These are phyloP conservation scores for Verticillium longisporum DNA, from an alignment of 2,329 filamentous ascomycete genomes.

Conservation along the genomic window DNA sequence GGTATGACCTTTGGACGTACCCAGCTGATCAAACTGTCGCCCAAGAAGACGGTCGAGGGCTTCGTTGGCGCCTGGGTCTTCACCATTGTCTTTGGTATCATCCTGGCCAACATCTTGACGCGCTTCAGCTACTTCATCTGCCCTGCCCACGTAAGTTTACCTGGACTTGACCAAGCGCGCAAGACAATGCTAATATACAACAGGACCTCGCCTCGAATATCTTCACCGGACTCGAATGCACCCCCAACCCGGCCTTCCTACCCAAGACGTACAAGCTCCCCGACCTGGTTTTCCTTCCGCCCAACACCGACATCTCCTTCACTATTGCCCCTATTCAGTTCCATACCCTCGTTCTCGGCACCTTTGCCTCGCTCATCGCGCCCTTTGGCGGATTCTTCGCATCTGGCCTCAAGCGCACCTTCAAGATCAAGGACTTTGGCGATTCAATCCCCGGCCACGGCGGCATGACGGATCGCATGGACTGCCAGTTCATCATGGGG, in stretches of 20 bases:
- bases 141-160: slow-evolving; percentile 67
- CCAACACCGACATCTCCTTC: slow-evolving; percentile 53
- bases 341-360: slow-evolving; percentile 82
- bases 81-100: slow-evolving; percentile 78
- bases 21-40: slow-evolving; percentile 94
- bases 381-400: slow-evolving; percentile 98
- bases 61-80: slow-evolving; percentile 96
- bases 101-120: slow-evolving; percentile 77
- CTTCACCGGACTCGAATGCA: slow-evolving; percentile 83
- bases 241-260: slow-evolving; percentile 85
- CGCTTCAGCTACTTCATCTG: slow-evolving; percentile 97
- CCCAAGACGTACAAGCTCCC: slow-evolving; percentile 69
- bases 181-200: slow-evolving; percentile 7
- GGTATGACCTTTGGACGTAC: slow-evolving; percentile 95
- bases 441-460: slow-evolving; percentile 97
- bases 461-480: slow-evolving; percentile 98
- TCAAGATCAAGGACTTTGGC: slow-evolving; percentile 99
- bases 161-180: neutral
- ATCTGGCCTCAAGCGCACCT: slow-evolving; percentile 93
- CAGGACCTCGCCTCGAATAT: slow-evolving; percentile 86
- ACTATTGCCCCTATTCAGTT: slow-evolving; percentile 84
- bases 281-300: slow-evolving; percentile 64
- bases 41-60: slow-evolving; percentile 98
- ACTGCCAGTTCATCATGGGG: slow-evolving; percentile 99
- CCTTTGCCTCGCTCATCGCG: slow-evolving; percentile 92